These are phyloP conservation scores for Mycothermus thermophilus DNA, from an alignment of 495 filamentous ascomycete genomes.

Conservation along the genomic window DNA sequence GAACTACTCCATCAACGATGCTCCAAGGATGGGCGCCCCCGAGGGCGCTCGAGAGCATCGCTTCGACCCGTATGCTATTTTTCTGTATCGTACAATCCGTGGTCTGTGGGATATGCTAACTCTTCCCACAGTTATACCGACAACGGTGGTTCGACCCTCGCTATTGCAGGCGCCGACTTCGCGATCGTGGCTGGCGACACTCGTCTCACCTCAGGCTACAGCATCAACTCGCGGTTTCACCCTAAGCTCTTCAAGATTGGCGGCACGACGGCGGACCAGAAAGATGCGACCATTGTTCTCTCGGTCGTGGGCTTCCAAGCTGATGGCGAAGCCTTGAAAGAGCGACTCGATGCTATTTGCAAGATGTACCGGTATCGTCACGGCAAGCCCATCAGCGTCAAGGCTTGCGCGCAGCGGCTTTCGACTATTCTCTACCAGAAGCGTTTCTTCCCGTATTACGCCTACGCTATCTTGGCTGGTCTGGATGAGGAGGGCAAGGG, in stretches of 20 bases:
- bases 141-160: constrained; percentile 92
- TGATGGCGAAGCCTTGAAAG: constrained; percentile 79
- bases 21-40: constrained; percentile 27
- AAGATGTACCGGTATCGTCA: constrained; percentile 97
- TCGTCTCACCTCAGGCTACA: constrained; percentile 87
- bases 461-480: constrained; percentile 81
- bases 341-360: constrained; percentile 77
- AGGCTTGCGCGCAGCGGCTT: constrained; percentile 82
- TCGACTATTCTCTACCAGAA: constrained; percentile 91
- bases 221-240: constrained; percentile 88
- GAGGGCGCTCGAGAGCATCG: constrained; percentile 53
- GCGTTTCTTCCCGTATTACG: constrained; percentile 98
- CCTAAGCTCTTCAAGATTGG: constrained; percentile 97
- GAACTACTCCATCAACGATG: constrained; percentile 44
- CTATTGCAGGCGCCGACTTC: constrained; percentile 88
- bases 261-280: constrained; percentile 68
- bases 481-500: constrained; percentile 91
- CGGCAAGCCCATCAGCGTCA: constrained; percentile 81
- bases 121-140: constrained; percentile 92
- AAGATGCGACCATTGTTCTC: constrained; percentile 70
- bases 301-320: constrained; percentile 93
- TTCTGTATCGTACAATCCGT: background rate
- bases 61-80: constrained; percentile 75
- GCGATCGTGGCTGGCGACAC: constrained; percentile 94
- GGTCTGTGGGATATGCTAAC: too few relatives aligned